These are phyloP conservation scores for Pelargonium fulgidum DNA, from an alignment of 441 rosid genomes.

Conservation along the genomic window DNA sequence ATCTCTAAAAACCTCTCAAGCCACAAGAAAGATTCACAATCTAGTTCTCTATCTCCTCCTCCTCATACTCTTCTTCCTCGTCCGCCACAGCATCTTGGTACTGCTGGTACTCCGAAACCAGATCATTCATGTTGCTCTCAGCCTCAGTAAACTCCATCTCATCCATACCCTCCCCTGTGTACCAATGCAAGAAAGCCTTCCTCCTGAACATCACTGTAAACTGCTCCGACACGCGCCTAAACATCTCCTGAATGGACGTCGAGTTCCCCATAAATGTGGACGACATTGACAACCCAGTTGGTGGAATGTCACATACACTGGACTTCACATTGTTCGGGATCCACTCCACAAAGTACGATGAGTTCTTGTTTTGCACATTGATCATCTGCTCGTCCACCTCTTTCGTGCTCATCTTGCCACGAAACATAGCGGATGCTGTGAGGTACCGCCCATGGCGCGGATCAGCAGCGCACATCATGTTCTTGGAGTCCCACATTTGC, in stretches of 20 bases:
- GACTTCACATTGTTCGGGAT: conserved; percentile 77
- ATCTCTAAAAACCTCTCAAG: background rate
- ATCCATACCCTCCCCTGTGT: conserved; percentile 70
- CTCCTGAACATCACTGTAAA: conserved; percentile 79
- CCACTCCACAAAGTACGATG: conserved; percentile 81
- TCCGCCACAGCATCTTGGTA: conserved; percentile 80
- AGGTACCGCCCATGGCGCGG: conserved; percentile 67
- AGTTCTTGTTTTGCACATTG: conserved; percentile 75
- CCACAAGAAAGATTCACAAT: no score
- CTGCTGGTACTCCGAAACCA: conserved; percentile 73
- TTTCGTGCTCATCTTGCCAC: conserved; percentile 76
- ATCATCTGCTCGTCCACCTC: conserved; percentile 81
- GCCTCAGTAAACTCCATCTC: conserved; percentile 78
- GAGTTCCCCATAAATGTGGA: conserved; percentile 75
- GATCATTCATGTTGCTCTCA: conserved; percentile 71
- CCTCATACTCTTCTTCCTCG: conserved; percentile 62
- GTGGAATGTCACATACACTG: conserved; percentile 72
- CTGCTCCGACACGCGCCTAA: conserved; percentile 71
- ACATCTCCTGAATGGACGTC: conserved; percentile 74
- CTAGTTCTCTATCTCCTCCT: conserved; percentile 32
- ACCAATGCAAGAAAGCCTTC: conserved; percentile 84
- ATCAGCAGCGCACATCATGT: conserved; percentile 79
- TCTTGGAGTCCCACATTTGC: conserved; percentile 82
- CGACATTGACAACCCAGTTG: conserved; percentile 70
- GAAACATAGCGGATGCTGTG: conserved; percentile 76